Evolutionary conservation across 1,284 basidiomycete genomes (phyloP).

Genomic region (Neolentinus lepideus): DNA sequence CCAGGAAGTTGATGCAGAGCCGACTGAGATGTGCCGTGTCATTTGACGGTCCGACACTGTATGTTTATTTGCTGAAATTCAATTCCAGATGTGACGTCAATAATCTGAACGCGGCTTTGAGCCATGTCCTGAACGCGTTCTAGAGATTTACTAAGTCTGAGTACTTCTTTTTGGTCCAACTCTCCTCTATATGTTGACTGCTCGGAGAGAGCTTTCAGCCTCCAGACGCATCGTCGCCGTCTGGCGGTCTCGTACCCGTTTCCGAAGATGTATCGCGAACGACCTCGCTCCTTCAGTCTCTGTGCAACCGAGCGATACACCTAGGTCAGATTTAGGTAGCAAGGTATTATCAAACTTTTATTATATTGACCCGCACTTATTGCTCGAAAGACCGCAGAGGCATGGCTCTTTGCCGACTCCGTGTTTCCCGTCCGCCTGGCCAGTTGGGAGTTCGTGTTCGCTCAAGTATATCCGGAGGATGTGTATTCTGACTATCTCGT

Average conservation of each 20-base stretch:
- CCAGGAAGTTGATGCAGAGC: too few species aligned
- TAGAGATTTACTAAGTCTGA: too few species aligned
- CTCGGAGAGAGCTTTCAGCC: neutral
- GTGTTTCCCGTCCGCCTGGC: conserved; percentile 49
- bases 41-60: too few species aligned
- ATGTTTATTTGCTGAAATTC: too few species aligned
- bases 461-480: neutral
- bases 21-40: too few species aligned
- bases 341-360: neutral
- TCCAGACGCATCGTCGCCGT: neutral
- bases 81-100: too few species aligned
- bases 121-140: too few species aligned
- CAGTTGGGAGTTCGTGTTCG: conserved; percentile 40
- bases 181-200: neutral
- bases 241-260: neutral
- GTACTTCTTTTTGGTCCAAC: too few species aligned
- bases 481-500: conserved; percentile 1
- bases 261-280: neutral
- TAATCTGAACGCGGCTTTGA: too few species aligned
- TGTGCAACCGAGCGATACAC: too few species aligned
- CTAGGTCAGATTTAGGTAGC: neutral
- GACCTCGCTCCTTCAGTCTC: neutral
- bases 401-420: conserved; percentile 46
- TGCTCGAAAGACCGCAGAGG: conserved; percentile 22
- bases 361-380: neutral